These are phyloP conservation scores for Rhododendron ovatum DNA, from an alignment of 148 eudicot genomes.

Conservation along the genomic window DNA sequence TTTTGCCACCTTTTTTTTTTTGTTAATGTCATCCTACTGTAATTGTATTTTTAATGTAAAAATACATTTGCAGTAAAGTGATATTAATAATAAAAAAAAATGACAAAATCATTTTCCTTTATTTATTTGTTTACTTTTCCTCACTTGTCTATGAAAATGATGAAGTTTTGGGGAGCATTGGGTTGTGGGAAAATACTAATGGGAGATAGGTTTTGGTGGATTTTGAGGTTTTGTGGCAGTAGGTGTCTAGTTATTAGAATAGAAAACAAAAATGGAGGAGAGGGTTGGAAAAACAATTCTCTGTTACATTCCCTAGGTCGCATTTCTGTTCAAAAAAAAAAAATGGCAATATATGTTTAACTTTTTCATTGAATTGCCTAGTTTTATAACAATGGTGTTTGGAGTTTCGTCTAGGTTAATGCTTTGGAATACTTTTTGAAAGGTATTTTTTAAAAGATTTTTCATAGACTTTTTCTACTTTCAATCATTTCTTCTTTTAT, in stretches of 20 bases:
- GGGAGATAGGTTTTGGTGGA: conserved; percentile 11
- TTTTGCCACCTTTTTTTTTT: too few relatives aligned
- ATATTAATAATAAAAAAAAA: too few relatives aligned
- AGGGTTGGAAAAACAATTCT: background rate
- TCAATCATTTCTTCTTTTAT: too few relatives aligned
- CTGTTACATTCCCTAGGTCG: background rate
- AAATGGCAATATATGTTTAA: too few relatives aligned
- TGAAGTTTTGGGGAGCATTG: conserved; percentile 33
- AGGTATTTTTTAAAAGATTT: too few relatives aligned
- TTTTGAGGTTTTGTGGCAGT: background rate
- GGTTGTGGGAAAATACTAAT: conserved; percentile 39
- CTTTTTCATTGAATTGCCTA: background rate
- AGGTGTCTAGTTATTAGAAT: background rate
- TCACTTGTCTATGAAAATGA: conserved; percentile 47
- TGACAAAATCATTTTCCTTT: background rate
- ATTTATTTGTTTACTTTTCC: conserved; percentile 11
- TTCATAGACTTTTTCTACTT: too few relatives aligned
- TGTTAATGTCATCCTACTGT: too few relatives aligned
- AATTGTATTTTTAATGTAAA: too few relatives aligned
- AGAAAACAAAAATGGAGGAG: too few relatives aligned
- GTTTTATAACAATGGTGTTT: background rate
- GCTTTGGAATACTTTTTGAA: too few relatives aligned
- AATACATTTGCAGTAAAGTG: too few relatives aligned
- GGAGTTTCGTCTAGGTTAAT: background rate
- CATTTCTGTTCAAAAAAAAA: background rate